Evolutionary conservation across 2,329 filamentous ascomycete species (phyloP).

Genomic region (Boeremia exigua): DNA sequence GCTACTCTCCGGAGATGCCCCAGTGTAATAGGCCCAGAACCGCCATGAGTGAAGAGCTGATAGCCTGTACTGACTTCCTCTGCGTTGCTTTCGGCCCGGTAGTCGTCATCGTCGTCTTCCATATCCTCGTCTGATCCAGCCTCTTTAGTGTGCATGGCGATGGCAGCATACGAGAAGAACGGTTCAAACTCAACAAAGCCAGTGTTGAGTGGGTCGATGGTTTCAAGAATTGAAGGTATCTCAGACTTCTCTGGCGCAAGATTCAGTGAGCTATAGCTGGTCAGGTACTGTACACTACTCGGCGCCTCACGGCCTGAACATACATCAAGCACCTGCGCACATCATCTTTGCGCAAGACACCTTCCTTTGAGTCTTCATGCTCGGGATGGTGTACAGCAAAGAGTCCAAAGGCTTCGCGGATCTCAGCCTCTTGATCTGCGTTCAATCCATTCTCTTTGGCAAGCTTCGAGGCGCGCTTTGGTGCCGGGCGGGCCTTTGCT

Average conservation of each 20-base stretch:
- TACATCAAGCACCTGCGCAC: constrained; percentile 61
- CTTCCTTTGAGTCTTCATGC: constrained; percentile 69
- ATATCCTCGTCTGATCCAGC: constrained; percentile 51
- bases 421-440: constrained; percentile 84
- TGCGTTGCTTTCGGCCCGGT: constrained; percentile 47
- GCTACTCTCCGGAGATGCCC: constrained; percentile 80
- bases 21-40: constrained; percentile 73
- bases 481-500: constrained; percentile 24
- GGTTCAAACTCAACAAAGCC: constrained; percentile 79
- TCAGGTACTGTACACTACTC: constrained; percentile 4
- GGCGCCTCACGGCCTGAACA: not conserved
- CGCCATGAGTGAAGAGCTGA: constrained; percentile 71
- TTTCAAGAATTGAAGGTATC: constrained; percentile 75
- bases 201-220: constrained; percentile 81
- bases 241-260: constrained; percentile 71
- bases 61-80: constrained; percentile 84
- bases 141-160: constrained; percentile 70
- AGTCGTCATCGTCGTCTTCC: constrained; percentile 51
- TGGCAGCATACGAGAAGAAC: constrained; percentile 86
- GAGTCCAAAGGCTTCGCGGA: constrained; percentile 85
- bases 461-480: constrained; percentile 76
- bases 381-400: constrained; percentile 65
- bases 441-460: constrained; percentile 90
- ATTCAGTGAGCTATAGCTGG: constrained; percentile 72
- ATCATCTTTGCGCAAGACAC: constrained; percentile 52